phyloP scores from a whole-genome alignment of 2,329 filamentous ascomycete genomes.

The Aspergillus viridinutans region DNA sequence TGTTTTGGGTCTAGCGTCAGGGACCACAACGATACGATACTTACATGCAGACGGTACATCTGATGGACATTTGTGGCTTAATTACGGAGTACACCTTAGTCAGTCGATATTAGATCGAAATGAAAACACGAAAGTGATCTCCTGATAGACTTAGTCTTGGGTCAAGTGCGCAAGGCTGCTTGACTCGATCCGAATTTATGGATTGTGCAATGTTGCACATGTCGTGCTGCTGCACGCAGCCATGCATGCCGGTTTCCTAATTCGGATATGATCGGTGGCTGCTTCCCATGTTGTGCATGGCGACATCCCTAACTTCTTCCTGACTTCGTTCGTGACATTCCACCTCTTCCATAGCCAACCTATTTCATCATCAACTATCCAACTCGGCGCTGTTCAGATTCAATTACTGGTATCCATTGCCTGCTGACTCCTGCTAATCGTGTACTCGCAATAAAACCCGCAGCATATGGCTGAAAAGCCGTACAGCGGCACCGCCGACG shows the following conservation, averaged over 20 bases:
- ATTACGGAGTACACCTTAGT: too few species aligned
- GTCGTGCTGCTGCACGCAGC: slow-evolving; percentile 5
- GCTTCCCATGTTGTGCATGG: slow-evolving; percentile 5
- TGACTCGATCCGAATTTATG: background rate
- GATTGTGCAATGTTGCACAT: slow-evolving; percentile 1
- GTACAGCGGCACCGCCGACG: slow-evolving; percentile 12
- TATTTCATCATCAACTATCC: background rate
- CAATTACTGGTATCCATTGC: background rate
- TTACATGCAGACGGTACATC: background rate
- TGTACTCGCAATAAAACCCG: background rate
- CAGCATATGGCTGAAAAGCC: slow-evolving; percentile 12
- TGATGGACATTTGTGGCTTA: too few species aligned
- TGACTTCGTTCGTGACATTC: background rate
- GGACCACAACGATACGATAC: background rate
- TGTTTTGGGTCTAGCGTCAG: background rate
- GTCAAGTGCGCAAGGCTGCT: background rate
- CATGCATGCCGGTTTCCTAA: slow-evolving; percentile 6
- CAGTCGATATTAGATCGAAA: background rate
- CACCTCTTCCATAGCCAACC: background rate
- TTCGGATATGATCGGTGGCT: slow-evolving; percentile 10
- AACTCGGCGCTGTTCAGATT: background rate
- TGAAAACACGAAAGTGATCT: background rate
- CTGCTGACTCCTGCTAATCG: background rate
- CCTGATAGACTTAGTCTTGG: background rate
- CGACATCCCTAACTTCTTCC: slow-evolving; percentile 2